Base-by-base conservation (phyloP, 371 early-diverging fungal genomes). In the Lichtheimia hyalospora region DNA sequence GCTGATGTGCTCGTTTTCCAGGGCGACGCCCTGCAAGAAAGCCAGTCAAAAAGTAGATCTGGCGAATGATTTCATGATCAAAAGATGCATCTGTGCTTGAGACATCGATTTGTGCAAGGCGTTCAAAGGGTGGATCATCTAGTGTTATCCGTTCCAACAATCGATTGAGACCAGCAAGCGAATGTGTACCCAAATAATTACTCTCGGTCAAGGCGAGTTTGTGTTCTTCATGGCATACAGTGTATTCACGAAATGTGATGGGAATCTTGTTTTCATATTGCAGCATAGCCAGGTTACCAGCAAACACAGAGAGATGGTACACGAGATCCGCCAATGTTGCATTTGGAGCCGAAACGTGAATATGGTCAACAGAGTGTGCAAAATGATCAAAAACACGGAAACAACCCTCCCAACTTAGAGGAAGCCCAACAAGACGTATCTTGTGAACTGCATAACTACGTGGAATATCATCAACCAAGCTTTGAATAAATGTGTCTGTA, bases 71-170 rank as follows among this genome's bases (percentile, higher is more conserved):
- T 28, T 62, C 62, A 23, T 65, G 49, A 15, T 63, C 57, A 62
- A 56, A 52, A 15, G 40, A 41, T 27, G 34, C 34, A 49, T 66
- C 59, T 23, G 60, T 61, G 52, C 60, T 54, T 21, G 53, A 51
- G 10, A 76, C 60, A 48, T 53, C 27, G 41, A 73, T 66, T 42
- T 62, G 52, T 3, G 52, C 34, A 10, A 77, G 40, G 34, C 69
- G 60, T 59, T 77, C 77, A 65, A 77, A 77, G 23, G 77, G 77
- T 15, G 77, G 77, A 49, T 77, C 77, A 52, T 77, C 77, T 18
- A 77, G 60, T 39, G 43, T 62, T 23, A 72, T 54, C 4, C 57
- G 24, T 15, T 46, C 43, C 10, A 70, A 49, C 34, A 60, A 53
- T 18, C 53, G 52, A 54, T 48, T 48, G 3, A 74, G 50, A 53